Evolutionary conservation across 345 rosid genomes (phyloP).

Genomic region (Alliaria petiolata): DNA sequence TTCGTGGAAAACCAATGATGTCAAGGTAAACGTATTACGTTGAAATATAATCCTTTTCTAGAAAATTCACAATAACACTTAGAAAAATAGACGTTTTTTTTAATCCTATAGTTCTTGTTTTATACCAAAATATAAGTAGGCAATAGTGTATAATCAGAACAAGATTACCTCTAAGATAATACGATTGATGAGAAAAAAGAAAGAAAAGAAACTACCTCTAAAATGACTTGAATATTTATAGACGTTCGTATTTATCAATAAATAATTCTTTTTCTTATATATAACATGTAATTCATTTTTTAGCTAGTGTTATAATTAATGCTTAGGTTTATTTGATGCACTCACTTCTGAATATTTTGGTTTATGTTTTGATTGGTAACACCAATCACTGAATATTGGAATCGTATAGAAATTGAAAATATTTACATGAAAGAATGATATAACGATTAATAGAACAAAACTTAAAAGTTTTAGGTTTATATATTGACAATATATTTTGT

Average conservation of each 20-base stretch:
- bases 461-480: no score
- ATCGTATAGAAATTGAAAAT: background rate
- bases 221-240: background rate
- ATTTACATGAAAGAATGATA: background rate
- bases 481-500: background rate
- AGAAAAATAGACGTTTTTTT: background rate
- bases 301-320: background rate
- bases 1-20: slow-evolving; percentile 84
- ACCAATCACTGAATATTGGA: background rate
- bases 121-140: no score
- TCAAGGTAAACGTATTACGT: slow-evolving; percentile 50
- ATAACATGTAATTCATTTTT: background rate
- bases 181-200: no score
- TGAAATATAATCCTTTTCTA: background rate
- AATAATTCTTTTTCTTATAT: no score
- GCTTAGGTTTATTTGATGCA: background rate
- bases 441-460: background rate
- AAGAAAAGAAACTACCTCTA: background rate
- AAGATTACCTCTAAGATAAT: no score
- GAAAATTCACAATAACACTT: background rate
- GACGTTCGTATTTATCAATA: background rate
- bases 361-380: background rate
- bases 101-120: no score
- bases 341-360: background rate
- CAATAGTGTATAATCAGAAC: no score